Evolutionary conservation across 306 rosid genomes (phyloP).

Genomic region (Cucurbita maxima): DNA sequence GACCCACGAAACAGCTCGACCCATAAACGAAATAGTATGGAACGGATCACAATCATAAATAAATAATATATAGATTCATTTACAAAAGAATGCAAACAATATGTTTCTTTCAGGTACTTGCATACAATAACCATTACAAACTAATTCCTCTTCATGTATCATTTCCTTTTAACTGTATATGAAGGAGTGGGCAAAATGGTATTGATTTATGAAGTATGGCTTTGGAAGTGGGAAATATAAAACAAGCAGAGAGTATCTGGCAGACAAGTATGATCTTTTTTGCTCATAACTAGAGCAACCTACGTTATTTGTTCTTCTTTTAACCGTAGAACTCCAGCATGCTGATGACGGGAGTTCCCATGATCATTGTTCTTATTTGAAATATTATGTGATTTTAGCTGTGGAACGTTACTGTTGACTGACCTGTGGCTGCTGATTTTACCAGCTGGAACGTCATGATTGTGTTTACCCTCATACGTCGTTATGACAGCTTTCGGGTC

Average conservation of each 20-base stretch:
- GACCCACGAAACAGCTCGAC: neutral
- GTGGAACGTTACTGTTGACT: slow-evolving; percentile 30
- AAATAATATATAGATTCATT: slow-evolving; percentile 14
- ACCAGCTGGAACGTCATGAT: slow-evolving; percentile 76
- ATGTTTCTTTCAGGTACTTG: slow-evolving; percentile 16
- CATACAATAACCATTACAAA: slow-evolving; percentile 14
- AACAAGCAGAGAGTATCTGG: slow-evolving; percentile 5
- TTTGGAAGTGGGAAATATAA: neutral
- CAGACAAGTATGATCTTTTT: slow-evolving; percentile 9
- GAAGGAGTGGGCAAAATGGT: neutral
- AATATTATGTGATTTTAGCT: slow-evolving; percentile 20
- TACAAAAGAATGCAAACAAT: slow-evolving; percentile 35
- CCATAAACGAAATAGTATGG: neutral
- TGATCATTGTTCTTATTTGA: slow-evolving; percentile 10
- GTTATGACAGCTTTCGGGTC: slow-evolving; percentile 88
- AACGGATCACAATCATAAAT: neutral
- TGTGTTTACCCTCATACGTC: slow-evolving; percentile 84
- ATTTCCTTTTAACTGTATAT: neutral
- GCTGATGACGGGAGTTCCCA: slow-evolving; percentile 28
- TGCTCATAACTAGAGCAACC: slow-evolving; percentile 6
- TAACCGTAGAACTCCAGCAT: slow-evolving; percentile 35
- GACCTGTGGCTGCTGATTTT: slow-evolving; percentile 50
- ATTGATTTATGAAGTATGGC: neutral
- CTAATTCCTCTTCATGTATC: slow-evolving; percentile 3
- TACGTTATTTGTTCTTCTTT: slow-evolving; percentile 63